These are phyloP conservation scores for Lentinula aciculospora DNA, from an alignment of 768 basidiomycete genomes.

Conservation along the genomic window DNA sequence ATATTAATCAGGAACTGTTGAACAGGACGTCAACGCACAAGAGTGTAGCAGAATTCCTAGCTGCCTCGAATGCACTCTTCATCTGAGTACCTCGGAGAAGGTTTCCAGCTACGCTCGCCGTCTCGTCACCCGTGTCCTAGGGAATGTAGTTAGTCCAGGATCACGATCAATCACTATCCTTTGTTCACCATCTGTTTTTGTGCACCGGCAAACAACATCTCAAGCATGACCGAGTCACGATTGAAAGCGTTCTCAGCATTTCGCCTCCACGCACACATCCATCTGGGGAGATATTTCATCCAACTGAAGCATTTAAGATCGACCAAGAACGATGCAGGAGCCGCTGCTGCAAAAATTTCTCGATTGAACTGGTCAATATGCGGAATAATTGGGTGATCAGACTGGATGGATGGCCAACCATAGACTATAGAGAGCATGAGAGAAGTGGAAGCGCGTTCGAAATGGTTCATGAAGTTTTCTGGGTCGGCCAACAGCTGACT, in stretches of 20 bases:
- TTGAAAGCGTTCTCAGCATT: slow-evolving; percentile 12
- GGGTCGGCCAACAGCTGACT: not conserved
- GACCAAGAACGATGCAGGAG: slow-evolving; percentile 26
- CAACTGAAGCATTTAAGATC: slow-evolving; percentile 25
- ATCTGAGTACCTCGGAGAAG: not conserved
- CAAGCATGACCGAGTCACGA: slow-evolving; percentile 15
- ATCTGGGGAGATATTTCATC: slow-evolving; percentile 24
- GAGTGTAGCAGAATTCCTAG: not conserved
- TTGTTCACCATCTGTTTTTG: not conserved
- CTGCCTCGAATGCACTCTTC: not conserved
- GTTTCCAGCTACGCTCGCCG: not conserved
- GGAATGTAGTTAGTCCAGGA: not conserved
- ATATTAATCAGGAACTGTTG: not conserved
- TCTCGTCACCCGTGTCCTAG: not conserved
- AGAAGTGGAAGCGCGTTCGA: slow-evolving; percentile 11
- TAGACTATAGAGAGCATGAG: slow-evolving; percentile 13
- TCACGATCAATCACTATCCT: not conserved
- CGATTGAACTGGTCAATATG: slow-evolving; percentile 14
- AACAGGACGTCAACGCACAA: slow-evolving; percentile 5
- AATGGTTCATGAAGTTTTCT: not conserved
- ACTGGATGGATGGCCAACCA: slow-evolving; percentile 8
- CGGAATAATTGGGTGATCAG: slow-evolving; percentile 11
- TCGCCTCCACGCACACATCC: slow-evolving; percentile 22
- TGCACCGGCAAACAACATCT: slow-evolving; percentile 3
- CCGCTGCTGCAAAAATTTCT: slow-evolving; percentile 18